Conservation (phyloP, 1,139 yeast genomes). For the Pichia sp. region DNA sequence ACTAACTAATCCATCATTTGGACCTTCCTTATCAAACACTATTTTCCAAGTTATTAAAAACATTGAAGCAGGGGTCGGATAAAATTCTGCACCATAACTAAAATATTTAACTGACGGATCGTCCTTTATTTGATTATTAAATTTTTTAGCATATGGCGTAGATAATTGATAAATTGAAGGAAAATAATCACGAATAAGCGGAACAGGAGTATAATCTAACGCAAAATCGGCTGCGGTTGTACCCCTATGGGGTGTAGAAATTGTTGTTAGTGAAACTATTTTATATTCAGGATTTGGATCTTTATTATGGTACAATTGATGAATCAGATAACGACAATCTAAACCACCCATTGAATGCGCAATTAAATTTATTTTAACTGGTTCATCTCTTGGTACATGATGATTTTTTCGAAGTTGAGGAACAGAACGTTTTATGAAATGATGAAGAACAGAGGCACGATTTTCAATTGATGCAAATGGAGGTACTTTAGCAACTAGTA, state of each 20-base stretch:
- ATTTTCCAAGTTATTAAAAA: slow-evolving; percentile 61
- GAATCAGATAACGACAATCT: slow-evolving; percentile 69
- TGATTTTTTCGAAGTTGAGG: slow-evolving; percentile 25
- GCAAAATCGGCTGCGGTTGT: slow-evolving; percentile 77
- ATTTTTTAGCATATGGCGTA: slow-evolving; percentile 43
- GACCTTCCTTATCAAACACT: slow-evolving; percentile 41
- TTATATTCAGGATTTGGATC: slow-evolving; percentile 31
- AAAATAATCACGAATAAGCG: slow-evolving; percentile 26
- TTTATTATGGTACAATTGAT: slow-evolving; percentile 3
- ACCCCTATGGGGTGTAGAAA: slow-evolving; percentile 86
- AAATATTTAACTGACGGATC: slow-evolving; percentile 64
- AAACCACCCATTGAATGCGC: slow-evolving; percentile 98
- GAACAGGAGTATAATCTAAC: slow-evolving; percentile 29
- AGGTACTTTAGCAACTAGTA: slow-evolving; percentile 72
- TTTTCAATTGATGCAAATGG: slow-evolving; percentile 72
- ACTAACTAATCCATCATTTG: slow-evolving; percentile 83
- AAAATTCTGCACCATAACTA: slow-evolving; percentile 75
- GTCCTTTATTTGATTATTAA: slow-evolving; percentile 48
- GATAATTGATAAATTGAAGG: slow-evolving; percentile 61
- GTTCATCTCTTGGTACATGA: slow-evolving; percentile 23
- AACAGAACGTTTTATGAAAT: slow-evolving; percentile 39
- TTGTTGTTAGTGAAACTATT: slow-evolving; percentile 70
- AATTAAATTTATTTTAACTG: slow-evolving; percentile 56
- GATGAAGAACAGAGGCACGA: slow-evolving; percentile 56
- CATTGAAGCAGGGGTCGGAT: slow-evolving; percentile 54